Evolutionary conservation across 805 yeast species (phyloP), one percentile per base, ranked within the genome.

Genomic region (Myxozyma lipomycoides): DNA sequence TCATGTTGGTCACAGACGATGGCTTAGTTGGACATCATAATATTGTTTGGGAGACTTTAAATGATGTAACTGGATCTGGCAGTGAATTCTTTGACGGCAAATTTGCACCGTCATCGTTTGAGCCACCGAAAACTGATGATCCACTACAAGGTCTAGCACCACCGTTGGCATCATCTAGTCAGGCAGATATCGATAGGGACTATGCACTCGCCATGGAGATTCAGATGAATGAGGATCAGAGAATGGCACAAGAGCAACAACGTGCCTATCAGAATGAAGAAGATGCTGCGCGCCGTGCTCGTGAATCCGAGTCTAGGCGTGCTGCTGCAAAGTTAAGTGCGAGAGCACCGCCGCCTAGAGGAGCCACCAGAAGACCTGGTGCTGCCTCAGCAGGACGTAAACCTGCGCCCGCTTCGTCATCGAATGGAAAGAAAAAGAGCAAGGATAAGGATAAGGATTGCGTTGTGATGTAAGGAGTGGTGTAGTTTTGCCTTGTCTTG

Each of bases 31-130:
- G 64, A 21, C 71, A 73, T 37, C 61, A 65, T 1, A 70, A 75
- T n/a, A 76, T 84, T 18, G 86, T 87, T 5, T 91, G 98, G 98
- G 90, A 86, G 64, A 78, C 85, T 1, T 68, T 91, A 38, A 76
- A 75, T 43, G 78, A 86, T 2, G 75, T 81, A 2, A 74, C 75
- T 40, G 96, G 96, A 0, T 67, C 73, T 1, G 79, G 79, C n/a
- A 95, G 86, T 62, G 70, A 73, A 24, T 86, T 82, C 60, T 81
- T 78, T 64, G 78, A 79, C 12, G 95, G 93, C 1, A 74, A 72
- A 18, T 86, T 86, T 58, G 64, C 73, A 5, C 82, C 82, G 17
- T 50, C 46, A 17, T 60, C 51, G 32, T 45, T 51, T 37, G 43
- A 46, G 40, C 36, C n/a, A 49, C 43, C 30, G 48, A 45, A 21